A percentile compares a stretch with the other conserved stretches of the same genome.
Evolutionary conservation across 176 grass and related monocot species (phyloP).

Genomic region (Saccharum spontaneum): DNA sequence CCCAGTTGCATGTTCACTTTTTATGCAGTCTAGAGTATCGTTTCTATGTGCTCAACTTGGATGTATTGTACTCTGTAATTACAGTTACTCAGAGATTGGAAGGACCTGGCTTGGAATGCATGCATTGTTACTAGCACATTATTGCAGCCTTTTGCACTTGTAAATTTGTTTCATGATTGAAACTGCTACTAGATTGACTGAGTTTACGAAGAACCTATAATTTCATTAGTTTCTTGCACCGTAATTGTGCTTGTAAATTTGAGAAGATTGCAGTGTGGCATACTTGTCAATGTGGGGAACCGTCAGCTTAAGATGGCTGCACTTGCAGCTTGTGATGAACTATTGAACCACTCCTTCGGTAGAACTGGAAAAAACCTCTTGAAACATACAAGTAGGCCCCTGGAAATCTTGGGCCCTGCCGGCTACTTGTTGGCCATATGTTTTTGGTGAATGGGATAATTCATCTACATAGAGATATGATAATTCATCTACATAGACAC

Average conservation of each 20-base stretch:
- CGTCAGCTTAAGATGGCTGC: too few relatives aligned
- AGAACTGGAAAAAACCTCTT: too few relatives aligned
- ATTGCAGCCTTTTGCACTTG: background rate
- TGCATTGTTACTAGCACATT: background rate
- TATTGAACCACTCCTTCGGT: too few relatives aligned
- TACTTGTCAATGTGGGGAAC: too few relatives aligned
- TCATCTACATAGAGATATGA: too few relatives aligned
- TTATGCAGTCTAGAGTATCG: background rate
- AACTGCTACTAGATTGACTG: background rate
- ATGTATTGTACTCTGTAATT: constrained; percentile 43
- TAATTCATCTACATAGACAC: too few relatives aligned
- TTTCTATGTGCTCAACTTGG: background rate
- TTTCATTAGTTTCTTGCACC: background rate
- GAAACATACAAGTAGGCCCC: too few relatives aligned
- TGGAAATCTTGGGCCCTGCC: too few relatives aligned
- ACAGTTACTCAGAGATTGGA: constrained; percentile 5
- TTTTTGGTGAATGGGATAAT: too few relatives aligned
- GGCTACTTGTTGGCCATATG: too few relatives aligned
- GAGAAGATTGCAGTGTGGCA: background rate
- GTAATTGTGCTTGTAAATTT: background rate
- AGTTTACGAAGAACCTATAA: background rate
- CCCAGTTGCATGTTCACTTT: constrained; percentile 2
- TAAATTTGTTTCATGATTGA: constrained; percentile 15
- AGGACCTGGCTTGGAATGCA: constrained; percentile 3
- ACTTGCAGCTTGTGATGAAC: too few relatives aligned